Conservation (phyloP, 2,329 filamentous ascomycete genomes). For the Penicillium thymicola region DNA sequence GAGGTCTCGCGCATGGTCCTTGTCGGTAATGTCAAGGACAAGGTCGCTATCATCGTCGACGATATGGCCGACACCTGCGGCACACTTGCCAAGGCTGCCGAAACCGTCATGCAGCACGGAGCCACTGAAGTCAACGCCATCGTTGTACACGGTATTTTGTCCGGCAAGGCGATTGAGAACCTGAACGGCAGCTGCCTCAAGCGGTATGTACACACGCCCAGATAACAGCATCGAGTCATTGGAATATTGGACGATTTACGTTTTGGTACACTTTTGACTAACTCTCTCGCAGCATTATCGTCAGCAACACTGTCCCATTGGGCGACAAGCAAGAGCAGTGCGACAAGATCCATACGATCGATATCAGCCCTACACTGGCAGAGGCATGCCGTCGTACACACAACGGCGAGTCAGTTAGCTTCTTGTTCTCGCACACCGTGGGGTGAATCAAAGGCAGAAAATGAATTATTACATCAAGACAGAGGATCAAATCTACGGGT, state of each 20-base stretch:
- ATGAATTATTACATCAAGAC: slow-evolving; percentile 4
- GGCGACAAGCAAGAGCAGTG: slow-evolving; percentile 76
- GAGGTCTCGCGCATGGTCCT: slow-evolving; percentile 92
- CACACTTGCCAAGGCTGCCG: slow-evolving; percentile 81
- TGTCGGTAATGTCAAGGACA: slow-evolving; percentile 88
- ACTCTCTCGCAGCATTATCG: slow-evolving; percentile 62
- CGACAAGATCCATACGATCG: slow-evolving; percentile 80
- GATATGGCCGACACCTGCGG: slow-evolving; percentile 98
- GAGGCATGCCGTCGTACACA: slow-evolving; percentile 51
- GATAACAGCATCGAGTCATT: not conserved
- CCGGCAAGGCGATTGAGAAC: slow-evolving; percentile 81
- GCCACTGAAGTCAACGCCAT: slow-evolving; percentile 89
- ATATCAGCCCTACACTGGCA: slow-evolving; percentile 73
- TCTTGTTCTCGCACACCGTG: slow-evolving; percentile 50
- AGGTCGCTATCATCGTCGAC: slow-evolving; percentile 92
- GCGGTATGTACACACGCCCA: slow-evolving; percentile 5
- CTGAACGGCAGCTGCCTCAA: slow-evolving; percentile 72
- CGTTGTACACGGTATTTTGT: slow-evolving; percentile 90
- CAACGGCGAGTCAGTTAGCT: slow-evolving; percentile 52
- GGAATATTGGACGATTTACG: not conserved
- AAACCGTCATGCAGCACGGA: slow-evolving; percentile 81
- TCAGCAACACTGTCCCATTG: slow-evolving; percentile 84
- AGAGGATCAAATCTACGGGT: slow-evolving; percentile 3
- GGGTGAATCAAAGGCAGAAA: slow-evolving; percentile 26
- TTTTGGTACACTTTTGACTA: not conserved